Base-by-base conservation (phyloP, 495 filamentous ascomycete genomes). In the Daldinia concentrica region DNA sequence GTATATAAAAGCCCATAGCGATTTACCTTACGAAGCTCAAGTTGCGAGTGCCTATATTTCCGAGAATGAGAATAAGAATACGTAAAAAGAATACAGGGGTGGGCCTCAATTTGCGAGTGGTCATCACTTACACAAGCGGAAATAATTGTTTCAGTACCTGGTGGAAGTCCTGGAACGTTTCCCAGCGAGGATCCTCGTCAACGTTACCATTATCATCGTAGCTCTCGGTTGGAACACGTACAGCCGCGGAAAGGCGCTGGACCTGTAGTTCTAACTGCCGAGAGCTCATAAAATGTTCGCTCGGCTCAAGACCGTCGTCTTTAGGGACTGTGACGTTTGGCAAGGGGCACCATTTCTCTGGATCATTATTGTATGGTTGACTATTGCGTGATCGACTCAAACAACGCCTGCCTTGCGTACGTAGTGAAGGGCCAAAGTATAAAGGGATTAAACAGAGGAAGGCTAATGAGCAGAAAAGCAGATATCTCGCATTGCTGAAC, bases 1-100 rank as follows among this genome's bases (percentile, higher is more conserved):
- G 86, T 89, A 74, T 82, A 89, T 34, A 89, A 75, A 27, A 90
- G 79, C 2, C 86, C 88, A 62, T 88, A 83, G 0, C 83, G 85
- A 74, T 91, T 90, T 58, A 89, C 79, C 50, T 82, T 82, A 48
- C 86, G 84, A 29, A 89, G 61, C 14, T 71, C 65, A 29, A 77
- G 69, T 37, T 74, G 64, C 15, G 73, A 69, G 43, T 78, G 64
- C 48, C 72, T 74, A 29, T 14, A 12, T 58, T 32, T 37, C 22
- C 3, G 0, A 34, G 45, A 14, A 48, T 60, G 0, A 34, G 45
- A 14, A 48, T 60, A 2, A 45, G 41, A 29, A 26, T 58, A 39
- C 30, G 12, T 39, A 64, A 58, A 11, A 24, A 37, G n/a, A 26
- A 15, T 12, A 2, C 30, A 19, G 22, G 48, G 29, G 14, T 29